Evolutionary conservation across 2,329 filamentous ascomycete species (phyloP), one percentile per base, ranked within the genome.

Genomic region (Apiospora sp.): DNA sequence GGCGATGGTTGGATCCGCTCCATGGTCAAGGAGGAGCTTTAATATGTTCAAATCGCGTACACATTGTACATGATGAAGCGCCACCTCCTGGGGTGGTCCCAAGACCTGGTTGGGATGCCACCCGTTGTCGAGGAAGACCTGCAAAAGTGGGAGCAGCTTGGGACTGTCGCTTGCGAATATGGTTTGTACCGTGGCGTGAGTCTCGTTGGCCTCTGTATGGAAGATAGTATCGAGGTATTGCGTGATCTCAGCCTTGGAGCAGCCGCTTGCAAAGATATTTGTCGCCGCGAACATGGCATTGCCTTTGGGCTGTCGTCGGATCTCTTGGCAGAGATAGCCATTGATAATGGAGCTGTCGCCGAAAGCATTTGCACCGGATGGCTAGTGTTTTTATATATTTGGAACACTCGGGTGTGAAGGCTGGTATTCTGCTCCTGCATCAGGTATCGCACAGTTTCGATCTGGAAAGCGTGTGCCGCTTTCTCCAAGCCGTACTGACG

Each of bases 91-190:
- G 1, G n/a, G 24, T n/a, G n/a, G 24, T 12, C 19, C 37, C 13
- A 71, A 5, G 54, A 71, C 19, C 51, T 71, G 69, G 54, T 71
- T 71, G 19, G 69, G 69, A 71, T 71, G 69, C 69, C 69, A 71
- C 13, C 69, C 69, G 13, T 67, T 43, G 19, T 71, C 51, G 1
- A 64, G 37, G 30, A 71, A 67, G 1, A 30, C 41, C 19, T 71
- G 24, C 1, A 71, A 24, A 12, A 71, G 54, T 6, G 10, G 6
- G 13, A 58, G 12, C 2, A 58, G 51, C 6, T 30, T 16, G n/a
- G 49, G 49, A 16, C 5, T 27, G 0, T 8, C n/a, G 49, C 49
- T 51, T 5, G n/a, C 49, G 24, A 51, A 51, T n/a, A n/a, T n/a
- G n/a, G n/a, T n/a, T n/a, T n/a, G n/a, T n/a, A n/a, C n/a, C n/a